phyloP scores from a whole-genome alignment of 2,329 filamentous ascomycete genomes.

The Paracoccidioides lutzii region DNA sequence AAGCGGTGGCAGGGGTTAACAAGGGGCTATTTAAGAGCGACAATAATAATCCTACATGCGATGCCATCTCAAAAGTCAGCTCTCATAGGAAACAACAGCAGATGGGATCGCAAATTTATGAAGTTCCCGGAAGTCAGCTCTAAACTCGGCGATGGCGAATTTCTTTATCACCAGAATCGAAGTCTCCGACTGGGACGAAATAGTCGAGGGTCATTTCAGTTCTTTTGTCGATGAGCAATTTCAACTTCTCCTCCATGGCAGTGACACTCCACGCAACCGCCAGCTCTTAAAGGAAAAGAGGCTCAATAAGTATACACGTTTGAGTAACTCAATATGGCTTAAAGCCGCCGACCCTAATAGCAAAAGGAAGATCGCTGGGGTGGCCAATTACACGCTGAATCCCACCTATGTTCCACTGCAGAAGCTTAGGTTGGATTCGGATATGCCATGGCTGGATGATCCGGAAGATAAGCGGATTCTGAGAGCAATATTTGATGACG shows the following conservation, averaged over 20 bases:
- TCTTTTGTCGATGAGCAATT: conserved; percentile 8
- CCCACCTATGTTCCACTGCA: conserved; percentile 1
- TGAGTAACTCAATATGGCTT: conserved; percentile 7
- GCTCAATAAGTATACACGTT: neutral
- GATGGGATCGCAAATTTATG: no score
- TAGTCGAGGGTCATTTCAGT: conserved; percentile 7
- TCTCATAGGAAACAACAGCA: no score
- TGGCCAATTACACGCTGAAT: conserved; percentile 7
- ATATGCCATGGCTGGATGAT: conserved; percentile 10
- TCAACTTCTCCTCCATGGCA: conserved; percentile 4
- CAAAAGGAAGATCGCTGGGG: conserved; percentile 4
- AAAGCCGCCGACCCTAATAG: conserved; percentile 7
- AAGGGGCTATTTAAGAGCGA: no score
- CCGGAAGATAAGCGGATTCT: conserved; percentile 6
- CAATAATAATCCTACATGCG: no score
- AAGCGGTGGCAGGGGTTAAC: no score
- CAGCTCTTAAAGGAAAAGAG: conserved; percentile 6
- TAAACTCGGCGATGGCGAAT: conserved; percentile 1
- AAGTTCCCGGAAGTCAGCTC: neutral
- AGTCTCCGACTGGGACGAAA: conserved; percentile 9
- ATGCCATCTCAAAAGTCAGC: no score
- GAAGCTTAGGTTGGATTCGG: neutral
- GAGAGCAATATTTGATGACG: conserved; percentile 4
- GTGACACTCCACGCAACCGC: conserved; percentile 5
- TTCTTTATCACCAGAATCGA: conserved; percentile 5